phyloP scores from a whole-genome alignment of 805 yeast species.

The Starmerella khaoyaiensis region DNA sequence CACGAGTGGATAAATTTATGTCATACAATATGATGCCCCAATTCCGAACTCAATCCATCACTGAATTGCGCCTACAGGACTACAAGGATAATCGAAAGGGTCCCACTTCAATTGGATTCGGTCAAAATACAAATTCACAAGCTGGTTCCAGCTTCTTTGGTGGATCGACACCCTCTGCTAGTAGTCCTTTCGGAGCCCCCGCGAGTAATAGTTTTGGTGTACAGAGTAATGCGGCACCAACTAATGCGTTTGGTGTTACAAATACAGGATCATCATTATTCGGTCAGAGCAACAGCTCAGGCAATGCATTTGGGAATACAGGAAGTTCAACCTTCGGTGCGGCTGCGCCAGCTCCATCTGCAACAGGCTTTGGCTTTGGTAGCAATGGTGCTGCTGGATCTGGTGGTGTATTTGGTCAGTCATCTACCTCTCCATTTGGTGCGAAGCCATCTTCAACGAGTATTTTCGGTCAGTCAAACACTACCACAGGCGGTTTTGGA shows the following conservation, averaged over 20 bases:
- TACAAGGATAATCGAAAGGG: slow-evolving; percentile 55
- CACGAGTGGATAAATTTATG: slow-evolving; percentile 29
- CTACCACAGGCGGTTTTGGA: neutral
- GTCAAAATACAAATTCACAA: slow-evolving; percentile 1
- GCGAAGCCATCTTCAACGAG: slow-evolving; percentile 2
- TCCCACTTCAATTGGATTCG: too few relatives aligned
- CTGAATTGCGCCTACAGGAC: slow-evolving; percentile 81
- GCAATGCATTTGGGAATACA: slow-evolving; percentile 23
- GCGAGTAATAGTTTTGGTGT: too few relatives aligned
- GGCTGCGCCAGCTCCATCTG: slow-evolving; percentile 3
- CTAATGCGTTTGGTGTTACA: too few relatives aligned
- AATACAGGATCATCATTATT: slow-evolving; percentile 14
- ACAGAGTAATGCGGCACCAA: too few relatives aligned
- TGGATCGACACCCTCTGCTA: slow-evolving; percentile 1
- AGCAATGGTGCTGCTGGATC: slow-evolving; percentile 5
- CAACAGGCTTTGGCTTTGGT: slow-evolving; percentile 18
- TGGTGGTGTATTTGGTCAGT: slow-evolving; percentile 15
- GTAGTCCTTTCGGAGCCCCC: slow-evolving; percentile 4
- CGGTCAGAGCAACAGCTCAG: slow-evolving; percentile 11
- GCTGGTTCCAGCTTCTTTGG: slow-evolving; percentile 19
- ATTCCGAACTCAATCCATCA: slow-evolving; percentile 65
- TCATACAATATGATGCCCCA: slow-evolving; percentile 87
- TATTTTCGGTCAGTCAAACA: slow-evolving; percentile 4
- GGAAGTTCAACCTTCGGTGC: slow-evolving; percentile 10
- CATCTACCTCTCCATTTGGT: slow-evolving; percentile 19